These are phyloP conservation scores for Haplosporangium sp. DNA, from an alignment of 371 early-diverging fungal species.

Conservation along the genomic window DNA sequence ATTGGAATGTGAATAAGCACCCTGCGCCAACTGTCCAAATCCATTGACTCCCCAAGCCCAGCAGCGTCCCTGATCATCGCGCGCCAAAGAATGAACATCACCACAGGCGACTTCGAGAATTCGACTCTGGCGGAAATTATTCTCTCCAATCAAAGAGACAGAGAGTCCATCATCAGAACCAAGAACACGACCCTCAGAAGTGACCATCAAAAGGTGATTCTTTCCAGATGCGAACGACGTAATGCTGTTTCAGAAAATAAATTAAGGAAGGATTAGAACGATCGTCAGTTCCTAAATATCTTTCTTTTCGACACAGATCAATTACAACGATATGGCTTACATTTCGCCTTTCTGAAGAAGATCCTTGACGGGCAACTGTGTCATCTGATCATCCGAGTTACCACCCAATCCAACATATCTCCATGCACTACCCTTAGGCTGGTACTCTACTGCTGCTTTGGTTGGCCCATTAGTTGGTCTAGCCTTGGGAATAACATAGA, in stretches of 20 bases:
- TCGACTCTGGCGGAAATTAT: conserved; percentile 22
- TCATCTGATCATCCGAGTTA: conserved; percentile 27
- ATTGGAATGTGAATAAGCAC: conserved; percentile 48
- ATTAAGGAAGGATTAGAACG: neutral
- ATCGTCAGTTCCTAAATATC: neutral
- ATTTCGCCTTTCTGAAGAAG: conserved; percentile 34
- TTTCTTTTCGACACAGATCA: neutral
- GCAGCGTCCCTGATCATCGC: conserved; percentile 51
- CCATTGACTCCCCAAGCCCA: conserved; percentile 56
- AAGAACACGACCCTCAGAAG: conserved; percentile 80
- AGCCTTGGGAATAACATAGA: conserved; percentile 50
- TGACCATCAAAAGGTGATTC: conserved; percentile 90
- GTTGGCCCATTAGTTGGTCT: conserved; percentile 36
- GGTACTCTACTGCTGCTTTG: conserved; percentile 44
- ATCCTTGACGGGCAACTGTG: conserved; percentile 33
- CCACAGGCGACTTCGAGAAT: conserved; percentile 54
- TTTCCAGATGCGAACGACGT: conserved; percentile 84
- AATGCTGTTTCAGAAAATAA: conserved; percentile 12
- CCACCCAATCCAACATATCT: conserved; percentile 47
- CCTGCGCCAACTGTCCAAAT: conserved; percentile 56
- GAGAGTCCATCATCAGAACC: conserved; percentile 51
- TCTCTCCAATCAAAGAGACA: conserved; percentile 26
- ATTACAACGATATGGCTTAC: conserved; percentile 4
- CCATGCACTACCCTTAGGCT: conserved; percentile 24
- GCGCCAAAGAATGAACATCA: conserved; percentile 52